Evolutionary conservation across 1,284 basidiomycete species (phyloP).

Genomic region (Polyporus tsugae): DNA sequence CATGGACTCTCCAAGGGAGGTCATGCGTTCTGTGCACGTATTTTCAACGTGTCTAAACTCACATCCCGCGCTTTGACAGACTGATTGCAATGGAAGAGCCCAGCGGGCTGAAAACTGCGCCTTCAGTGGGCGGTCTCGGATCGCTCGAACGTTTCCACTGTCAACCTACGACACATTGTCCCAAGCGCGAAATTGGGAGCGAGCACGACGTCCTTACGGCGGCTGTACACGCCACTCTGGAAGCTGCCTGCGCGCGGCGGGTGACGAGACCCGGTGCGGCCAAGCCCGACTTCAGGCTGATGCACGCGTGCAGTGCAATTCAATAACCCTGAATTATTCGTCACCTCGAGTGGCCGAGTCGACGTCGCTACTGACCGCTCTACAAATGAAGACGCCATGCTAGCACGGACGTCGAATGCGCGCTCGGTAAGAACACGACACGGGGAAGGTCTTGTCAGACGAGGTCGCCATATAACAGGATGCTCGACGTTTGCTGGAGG

Average conservation of each 20-base stretch:
- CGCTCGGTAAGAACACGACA: neutral
- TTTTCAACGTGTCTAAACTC: too few relatives aligned
- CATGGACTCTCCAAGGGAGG: too few relatives aligned
- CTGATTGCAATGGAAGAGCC: too few relatives aligned
- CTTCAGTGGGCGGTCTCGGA: too few relatives aligned
- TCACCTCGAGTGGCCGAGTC: neutral
- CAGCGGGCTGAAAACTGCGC: too few relatives aligned
- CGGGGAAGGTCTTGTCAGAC: neutral
- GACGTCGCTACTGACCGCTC: neutral
- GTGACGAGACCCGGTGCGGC: neutral
- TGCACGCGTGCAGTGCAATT: neutral
- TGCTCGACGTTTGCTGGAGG: neutral
- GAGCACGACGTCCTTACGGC: neutral
- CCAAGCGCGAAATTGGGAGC: neutral
- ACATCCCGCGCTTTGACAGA: too few relatives aligned
- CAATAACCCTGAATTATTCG: neutral
- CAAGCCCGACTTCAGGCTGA: neutral
- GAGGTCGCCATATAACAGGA: constrained; percentile 1
- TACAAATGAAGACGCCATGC: neutral
- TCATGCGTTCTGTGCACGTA: too few relatives aligned
- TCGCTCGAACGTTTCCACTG: too few relatives aligned
- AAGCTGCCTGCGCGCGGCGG: neutral
- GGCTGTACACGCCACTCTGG: neutral
- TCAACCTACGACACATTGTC: too few relatives aligned
- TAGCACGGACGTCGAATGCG: neutral